Evolutionary conservation across 371 early-diverging fungal genomes (phyloP).

Genomic region (Apophysomyces trapeziformis): DNA sequence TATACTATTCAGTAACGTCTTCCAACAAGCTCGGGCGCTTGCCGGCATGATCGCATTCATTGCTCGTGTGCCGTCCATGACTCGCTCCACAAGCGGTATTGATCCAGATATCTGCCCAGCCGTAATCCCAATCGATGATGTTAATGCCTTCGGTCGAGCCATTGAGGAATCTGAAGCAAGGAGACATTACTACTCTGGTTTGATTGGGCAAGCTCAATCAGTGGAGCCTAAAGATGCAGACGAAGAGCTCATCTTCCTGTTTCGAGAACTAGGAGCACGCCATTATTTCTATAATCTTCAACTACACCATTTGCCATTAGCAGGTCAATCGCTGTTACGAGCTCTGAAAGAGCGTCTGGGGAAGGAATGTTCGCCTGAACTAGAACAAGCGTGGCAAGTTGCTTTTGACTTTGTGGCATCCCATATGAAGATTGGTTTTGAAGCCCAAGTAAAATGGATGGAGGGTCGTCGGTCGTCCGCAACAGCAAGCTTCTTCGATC

Average conservation of each 20-base stretch:
- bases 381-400: slow-evolving; percentile 24
- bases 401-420: slow-evolving; percentile 22
- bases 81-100: background rate
- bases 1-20: slow-evolving; percentile 28
- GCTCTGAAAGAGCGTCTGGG: slow-evolving; percentile 20
- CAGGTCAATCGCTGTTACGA: slow-evolving; percentile 15
- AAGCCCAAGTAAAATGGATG: slow-evolving; percentile 20
- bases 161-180: background rate
- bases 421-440: slow-evolving; percentile 27
- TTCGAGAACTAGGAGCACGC: slow-evolving; percentile 23
- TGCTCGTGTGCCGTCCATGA: slow-evolving; percentile 20
- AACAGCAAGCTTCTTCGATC: background rate
- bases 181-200: background rate
- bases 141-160: background rate
- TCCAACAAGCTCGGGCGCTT: slow-evolving; percentile 38
- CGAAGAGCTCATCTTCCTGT: background rate
- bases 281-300: slow-evolving; percentile 23
- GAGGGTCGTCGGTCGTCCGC: slow-evolving; percentile 3
- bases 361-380: slow-evolving; percentile 24
- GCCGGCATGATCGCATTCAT: slow-evolving; percentile 38
- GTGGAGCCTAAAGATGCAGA: background rate
- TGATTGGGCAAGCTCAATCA: background rate
- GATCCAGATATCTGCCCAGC: background rate
- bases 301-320: slow-evolving; percentile 13
- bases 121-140: background rate